A percentile compares a stretch with the other conserved stretches of the same genome.
Conservation (phyloP, 1,284 basidiomycete species). For the Fomitopsis betulina region DNA sequence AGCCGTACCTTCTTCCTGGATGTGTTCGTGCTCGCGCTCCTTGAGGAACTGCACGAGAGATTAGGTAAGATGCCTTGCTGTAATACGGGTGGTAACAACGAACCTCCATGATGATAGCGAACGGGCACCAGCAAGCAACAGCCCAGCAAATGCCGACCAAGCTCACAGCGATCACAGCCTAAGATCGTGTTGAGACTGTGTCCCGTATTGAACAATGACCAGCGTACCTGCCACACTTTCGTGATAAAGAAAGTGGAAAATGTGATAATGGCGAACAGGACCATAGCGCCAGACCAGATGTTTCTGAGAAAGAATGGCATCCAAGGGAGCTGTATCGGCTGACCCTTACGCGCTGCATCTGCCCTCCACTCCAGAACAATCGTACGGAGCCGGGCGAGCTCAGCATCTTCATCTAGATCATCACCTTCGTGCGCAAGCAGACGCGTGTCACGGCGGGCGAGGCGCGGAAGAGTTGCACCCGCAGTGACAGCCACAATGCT, state of each 20-base stretch:
- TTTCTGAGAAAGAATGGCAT: conserved; percentile 89
- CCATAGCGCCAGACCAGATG: conserved; percentile 84
- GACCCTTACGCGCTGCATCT: conserved; percentile 71
- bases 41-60: conserved; percentile 64
- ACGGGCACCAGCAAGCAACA: conserved; percentile 90
- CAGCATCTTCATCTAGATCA: conserved; percentile 67
- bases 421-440: conserved; percentile 65
- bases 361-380: conserved; percentile 80
- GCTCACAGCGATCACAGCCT: conserved; percentile 54
- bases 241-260: conserved; percentile 81
- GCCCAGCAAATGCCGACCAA: conserved; percentile 92
- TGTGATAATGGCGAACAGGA: conserved; percentile 76
- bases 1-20: conserved; percentile 12
- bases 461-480: conserved; percentile 78
- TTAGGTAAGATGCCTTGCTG: conserved; percentile 4
- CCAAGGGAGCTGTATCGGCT: conserved; percentile 69
- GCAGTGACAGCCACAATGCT: conserved; percentile 86
- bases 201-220: conserved; percentile 41
- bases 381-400: conserved; percentile 60
- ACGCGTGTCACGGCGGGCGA: conserved; percentile 75
- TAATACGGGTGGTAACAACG: conserved; percentile 10
- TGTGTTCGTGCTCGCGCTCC: conserved; percentile 51
- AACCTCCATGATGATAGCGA: conserved; percentile 92
- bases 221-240: conserved; percentile 62
- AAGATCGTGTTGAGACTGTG: conserved; percentile 31